Conservation (phyloP, 2,329 filamentous ascomycete genomes). For the Blumeria hordei region DNA sequence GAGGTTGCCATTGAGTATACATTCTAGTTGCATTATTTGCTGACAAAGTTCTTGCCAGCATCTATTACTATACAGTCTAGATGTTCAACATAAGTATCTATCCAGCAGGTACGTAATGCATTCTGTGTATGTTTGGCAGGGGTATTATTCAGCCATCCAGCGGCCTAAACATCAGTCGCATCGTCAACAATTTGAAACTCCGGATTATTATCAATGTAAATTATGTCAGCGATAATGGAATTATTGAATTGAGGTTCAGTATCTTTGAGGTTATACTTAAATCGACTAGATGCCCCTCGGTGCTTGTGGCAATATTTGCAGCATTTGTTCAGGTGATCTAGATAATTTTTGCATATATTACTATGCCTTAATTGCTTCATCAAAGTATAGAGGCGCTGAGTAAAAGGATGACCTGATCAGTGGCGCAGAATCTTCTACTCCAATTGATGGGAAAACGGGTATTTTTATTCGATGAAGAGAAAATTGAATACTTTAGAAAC, state of each 20-base stretch:
- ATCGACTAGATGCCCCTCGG: not conserved
- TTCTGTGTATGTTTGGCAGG: not conserved
- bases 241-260: conserved; percentile 1
- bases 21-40: conserved; percentile 1
- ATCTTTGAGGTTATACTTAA: not conserved
- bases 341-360: not conserved
- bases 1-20: not conserved
- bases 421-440: not conserved
- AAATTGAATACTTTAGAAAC: not conserved
- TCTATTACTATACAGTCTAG: not conserved
- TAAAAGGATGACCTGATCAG: not conserved
- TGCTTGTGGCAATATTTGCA: not conserved
- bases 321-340: not conserved
- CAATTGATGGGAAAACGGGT: not conserved
- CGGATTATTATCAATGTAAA: not conserved
- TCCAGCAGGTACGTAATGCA: not conserved
- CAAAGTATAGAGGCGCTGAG: not conserved
- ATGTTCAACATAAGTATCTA: conserved; percentile 1
- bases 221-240: not conserved
- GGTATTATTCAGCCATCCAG: not conserved
- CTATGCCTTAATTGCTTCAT: not conserved
- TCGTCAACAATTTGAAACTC: conserved; percentile 2
- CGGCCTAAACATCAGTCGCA: not conserved
- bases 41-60: not conserved
- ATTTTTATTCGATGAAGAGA: not conserved